Evolutionary conservation across 441 rosid species (phyloP).

Genomic region (Metrosideros polymorpha): DNA sequence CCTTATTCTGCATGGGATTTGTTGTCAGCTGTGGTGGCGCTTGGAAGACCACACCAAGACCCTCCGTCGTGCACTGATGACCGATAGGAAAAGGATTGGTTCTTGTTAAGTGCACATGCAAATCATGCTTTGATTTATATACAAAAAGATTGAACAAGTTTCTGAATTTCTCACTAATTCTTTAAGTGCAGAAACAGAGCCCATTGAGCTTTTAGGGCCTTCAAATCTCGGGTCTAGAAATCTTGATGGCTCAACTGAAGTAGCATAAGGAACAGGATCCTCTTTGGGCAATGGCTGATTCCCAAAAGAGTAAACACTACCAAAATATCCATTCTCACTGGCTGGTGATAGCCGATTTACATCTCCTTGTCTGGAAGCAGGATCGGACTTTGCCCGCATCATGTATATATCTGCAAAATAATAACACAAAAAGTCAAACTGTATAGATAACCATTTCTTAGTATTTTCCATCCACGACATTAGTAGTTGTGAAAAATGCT

Average conservation of each 20-base stretch:
- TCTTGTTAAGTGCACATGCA: neutral
- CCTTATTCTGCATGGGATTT: conserved; percentile 61
- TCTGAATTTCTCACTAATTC: conserved; percentile 61
- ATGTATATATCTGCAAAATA: conserved; percentile 41
- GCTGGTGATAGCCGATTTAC: conserved; percentile 34
- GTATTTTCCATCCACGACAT: neutral
- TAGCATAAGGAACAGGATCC: conserved; percentile 39
- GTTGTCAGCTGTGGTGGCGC: conserved; percentile 44
- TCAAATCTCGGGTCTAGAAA: conserved; percentile 64
- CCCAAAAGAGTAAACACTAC: conserved; percentile 39
- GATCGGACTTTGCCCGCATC: conserved; percentile 40
- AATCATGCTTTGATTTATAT: neutral
- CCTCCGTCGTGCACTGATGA: conserved; percentile 74
- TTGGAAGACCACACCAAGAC: conserved; percentile 61
- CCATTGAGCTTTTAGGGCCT: conserved; percentile 42
- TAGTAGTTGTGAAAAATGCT: neutral
- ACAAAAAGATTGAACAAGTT: neutral
- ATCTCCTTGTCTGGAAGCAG: conserved; percentile 56
- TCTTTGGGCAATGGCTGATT: conserved; percentile 47
- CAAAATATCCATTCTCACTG: conserved; percentile 44
- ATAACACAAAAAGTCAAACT: neutral
- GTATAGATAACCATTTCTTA: neutral
- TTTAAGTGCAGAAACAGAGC: conserved; percentile 71
- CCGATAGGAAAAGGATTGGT: conserved; percentile 1
- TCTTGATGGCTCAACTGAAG: conserved; percentile 50